Conservation (phyloP, 179 eudicot genomes). For the Vitellaria paradoxa region DNA sequence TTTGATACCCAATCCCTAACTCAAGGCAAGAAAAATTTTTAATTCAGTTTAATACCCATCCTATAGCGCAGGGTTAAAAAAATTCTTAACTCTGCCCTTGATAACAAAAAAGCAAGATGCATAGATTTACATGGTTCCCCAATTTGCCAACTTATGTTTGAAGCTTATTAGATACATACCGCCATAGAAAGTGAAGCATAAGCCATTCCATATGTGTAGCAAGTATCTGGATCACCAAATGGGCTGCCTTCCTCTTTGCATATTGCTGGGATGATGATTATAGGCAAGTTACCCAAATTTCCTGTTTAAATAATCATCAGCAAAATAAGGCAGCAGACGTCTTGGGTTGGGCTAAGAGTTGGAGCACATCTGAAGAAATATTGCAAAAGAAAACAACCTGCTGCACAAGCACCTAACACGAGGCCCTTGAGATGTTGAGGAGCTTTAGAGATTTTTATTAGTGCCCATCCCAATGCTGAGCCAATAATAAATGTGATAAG, state of each 20-base stretch:
- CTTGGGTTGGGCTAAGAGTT: not conserved
- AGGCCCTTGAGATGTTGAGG: constrained; percentile 47
- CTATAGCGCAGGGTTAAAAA: too few species aligned
- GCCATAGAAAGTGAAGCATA: constrained; percentile 86
- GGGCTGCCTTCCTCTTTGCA: constrained; percentile 69
- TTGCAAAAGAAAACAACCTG: constrained; percentile 4
- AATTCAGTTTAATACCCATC: too few species aligned
- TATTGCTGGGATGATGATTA: constrained; percentile 63
- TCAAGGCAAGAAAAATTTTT: too few species aligned
- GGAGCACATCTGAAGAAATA: not conserved
- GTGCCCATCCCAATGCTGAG: constrained; percentile 49
- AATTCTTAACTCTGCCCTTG: too few species aligned
- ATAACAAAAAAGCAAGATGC: too few species aligned
- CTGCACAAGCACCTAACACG: constrained; percentile 43
- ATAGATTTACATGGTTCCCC: too few species aligned
- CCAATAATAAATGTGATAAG: constrained; percentile 51
- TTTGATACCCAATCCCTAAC: too few species aligned
- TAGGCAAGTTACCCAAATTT: constrained; percentile 45
- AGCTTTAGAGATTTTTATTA: constrained; percentile 36
- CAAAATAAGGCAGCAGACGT: too few species aligned
- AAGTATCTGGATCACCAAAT: constrained; percentile 58
- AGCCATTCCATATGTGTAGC: constrained; percentile 57
- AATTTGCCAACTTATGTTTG: too few species aligned
- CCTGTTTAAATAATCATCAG: constrained; percentile 22
- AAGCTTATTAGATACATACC: constrained; percentile 38